Evolutionary conservation across 2,329 filamentous ascomycete genomes (phyloP).

Genomic region (Cadophora sp.): DNA sequence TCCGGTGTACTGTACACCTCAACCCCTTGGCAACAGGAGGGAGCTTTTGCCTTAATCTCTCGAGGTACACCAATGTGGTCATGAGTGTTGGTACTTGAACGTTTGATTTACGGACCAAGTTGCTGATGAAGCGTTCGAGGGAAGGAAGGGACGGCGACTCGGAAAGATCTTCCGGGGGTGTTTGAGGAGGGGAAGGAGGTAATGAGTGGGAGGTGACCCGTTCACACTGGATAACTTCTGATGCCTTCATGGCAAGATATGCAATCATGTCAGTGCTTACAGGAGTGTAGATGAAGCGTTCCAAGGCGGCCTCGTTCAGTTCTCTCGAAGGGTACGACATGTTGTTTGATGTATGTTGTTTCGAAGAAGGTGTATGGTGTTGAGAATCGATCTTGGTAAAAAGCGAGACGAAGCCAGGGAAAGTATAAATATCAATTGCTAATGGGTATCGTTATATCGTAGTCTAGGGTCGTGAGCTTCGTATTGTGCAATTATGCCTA

Average conservation of each 20-base stretch:
- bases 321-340: constrained; percentile 33
- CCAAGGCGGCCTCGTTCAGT: constrained; percentile 73
- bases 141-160: constrained; percentile 65
- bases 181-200: constrained; percentile 52
- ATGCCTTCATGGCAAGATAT: constrained; percentile 77
- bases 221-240: constrained; percentile 83
- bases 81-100: constrained; percentile 97
- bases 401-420: constrained; percentile 2
- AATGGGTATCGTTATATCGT: constrained; percentile 21
- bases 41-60: constrained; percentile 80
- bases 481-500: constrained; percentile 29
- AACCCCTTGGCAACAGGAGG: constrained; percentile 96
- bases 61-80: constrained; percentile 94
- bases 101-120: constrained; percentile 89
- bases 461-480: constrained; percentile 18
- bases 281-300: constrained; percentile 80
- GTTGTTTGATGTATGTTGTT: constrained; percentile 21
- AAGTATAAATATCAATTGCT: constrained; percentile 26
- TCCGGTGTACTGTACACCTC: constrained; percentile 94
- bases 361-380: constrained; percentile 17
- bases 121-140: constrained; percentile 89
- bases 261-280: constrained; percentile 79
- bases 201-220: constrained; percentile 58
- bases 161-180: constrained; percentile 54
- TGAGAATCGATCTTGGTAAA: constrained; percentile 6